Base-by-base conservation (phyloP, 2,329 filamentous ascomycete genomes). In the Hymenoscyphus linearis region DNA sequence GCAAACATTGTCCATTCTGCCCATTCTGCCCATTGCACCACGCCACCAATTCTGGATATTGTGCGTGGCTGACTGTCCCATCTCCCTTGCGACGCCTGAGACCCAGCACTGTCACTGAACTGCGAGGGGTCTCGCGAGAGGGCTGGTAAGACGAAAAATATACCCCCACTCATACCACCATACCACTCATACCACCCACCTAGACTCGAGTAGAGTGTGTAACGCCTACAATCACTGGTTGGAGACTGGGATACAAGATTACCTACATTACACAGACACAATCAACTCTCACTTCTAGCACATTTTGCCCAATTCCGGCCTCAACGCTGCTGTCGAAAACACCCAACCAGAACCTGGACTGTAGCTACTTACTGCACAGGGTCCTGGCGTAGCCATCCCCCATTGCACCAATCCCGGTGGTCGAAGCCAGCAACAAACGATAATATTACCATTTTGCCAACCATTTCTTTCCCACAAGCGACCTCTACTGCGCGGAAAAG, bases 381-480 rank as follows among this genome's bases (percentile, higher is more conserved):
- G 44, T 50, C 18, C 18, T 18, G 9, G 44, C 44, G 18, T 50
- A 25, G 44, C 44, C 44, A 25, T 50, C 18, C 31, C 31, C 44
- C 44, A 50, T 50, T 22, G 44, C 44, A 18, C 47, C 37, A 47
- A 47, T 47, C 55, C 37, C 36, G 4, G 18, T 27, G 25, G 50
- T 36, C 60, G 59, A 62, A 61, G 61, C 62, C 58, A 66, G 62
- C 62, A 60, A 55, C 61, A 62, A 64, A 62, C 61, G 62, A 66
- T 62, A 66, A 62, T 64, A 64, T 52, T 57, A 59, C 57, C 60
- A 57, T 25, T 27, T 36, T 47, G 34, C 56, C 59, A 59, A 40
- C 57, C 53, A 54, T 58, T 18, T 37, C 44, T 34, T 40, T 25
- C 35, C 36, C 37, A 13, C 34, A 56, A 34, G 26, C 55, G 37